Evolutionary conservation across 2,329 filamentous ascomycete species (phyloP).

Genomic region (Thelonectria rubi): DNA sequence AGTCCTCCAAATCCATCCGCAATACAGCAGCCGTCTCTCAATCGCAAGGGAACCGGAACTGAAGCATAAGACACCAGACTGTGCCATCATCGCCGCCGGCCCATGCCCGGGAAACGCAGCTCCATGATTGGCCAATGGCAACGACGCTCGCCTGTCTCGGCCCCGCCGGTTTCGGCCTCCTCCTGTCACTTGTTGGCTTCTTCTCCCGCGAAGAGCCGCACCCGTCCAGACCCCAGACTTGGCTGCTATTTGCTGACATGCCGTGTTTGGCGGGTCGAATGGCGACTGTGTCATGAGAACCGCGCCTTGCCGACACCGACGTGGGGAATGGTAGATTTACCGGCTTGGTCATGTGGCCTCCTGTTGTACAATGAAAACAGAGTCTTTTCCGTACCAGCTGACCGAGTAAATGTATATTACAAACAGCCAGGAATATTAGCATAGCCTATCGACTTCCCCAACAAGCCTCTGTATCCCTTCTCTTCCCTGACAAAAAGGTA

Average conservation of each 20-base stretch:
- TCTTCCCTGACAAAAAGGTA: slow-evolving; percentile 7
- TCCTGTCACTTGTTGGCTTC: background rate
- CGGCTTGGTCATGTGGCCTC: slow-evolving; percentile 34
- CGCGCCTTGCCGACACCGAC: slow-evolving; percentile 40
- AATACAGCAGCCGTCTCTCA: no score
- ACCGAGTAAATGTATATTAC: background rate
- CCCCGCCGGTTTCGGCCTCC: slow-evolving; percentile 36
- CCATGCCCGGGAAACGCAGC: slow-evolving; percentile 15
- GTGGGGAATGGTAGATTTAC: slow-evolving; percentile 28
- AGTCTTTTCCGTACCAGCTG: no score
- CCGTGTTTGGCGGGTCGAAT: slow-evolving; percentile 21
- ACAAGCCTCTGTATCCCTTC: background rate
- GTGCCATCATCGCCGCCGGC: slow-evolving; percentile 1
- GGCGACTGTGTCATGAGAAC: slow-evolving; percentile 13
- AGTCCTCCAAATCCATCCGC: no score
- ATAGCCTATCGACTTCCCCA: slow-evolving; percentile 2
- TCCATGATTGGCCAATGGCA: slow-evolving; percentile 40
- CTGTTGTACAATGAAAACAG: no score
- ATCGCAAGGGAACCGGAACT: background rate
- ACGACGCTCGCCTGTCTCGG: slow-evolving; percentile 7
- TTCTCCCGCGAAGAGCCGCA: slow-evolving; percentile 43
- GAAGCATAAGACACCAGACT: no score
- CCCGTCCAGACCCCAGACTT: slow-evolving; percentile 1
- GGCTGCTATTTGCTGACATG: slow-evolving; percentile 2
- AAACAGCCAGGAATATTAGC: slow-evolving; percentile 1